These are phyloP conservation scores for Chlorella sorokiniana DNA, from an alignment of 139 green algal species.

Conservation along the genomic window DNA sequence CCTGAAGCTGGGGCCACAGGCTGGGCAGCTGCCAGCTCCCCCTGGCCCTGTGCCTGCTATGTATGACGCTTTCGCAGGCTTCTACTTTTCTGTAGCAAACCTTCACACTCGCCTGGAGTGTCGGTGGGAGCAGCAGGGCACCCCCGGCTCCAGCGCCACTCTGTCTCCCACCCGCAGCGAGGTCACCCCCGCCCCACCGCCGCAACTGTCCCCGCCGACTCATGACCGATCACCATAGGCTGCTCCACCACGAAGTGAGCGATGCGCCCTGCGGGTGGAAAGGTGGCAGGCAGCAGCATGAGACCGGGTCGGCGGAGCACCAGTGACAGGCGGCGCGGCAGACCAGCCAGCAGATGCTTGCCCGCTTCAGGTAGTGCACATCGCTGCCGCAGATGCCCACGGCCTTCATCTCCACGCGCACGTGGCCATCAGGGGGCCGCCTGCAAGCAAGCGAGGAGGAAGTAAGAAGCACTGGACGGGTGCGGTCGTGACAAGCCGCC, in stretches of 20 bases:
- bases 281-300: background rate
- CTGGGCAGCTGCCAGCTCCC: too few relatives aligned
- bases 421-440: background rate
- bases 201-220: constrained; percentile 42
- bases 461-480: background rate
- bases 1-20: too few relatives aligned
- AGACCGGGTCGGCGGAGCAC: background rate
- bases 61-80: too few relatives aligned
- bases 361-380: constrained; percentile 47
- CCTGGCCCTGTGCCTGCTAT: too few relatives aligned
- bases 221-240: constrained; percentile 54
- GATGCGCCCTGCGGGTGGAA: constrained; percentile 39
- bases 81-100: background rate
- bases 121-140: constrained; percentile 51
- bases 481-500: background rate
- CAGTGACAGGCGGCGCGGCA: background rate
- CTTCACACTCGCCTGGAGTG: constrained; percentile 10
- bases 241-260: constrained; percentile 41
- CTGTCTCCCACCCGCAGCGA: constrained; percentile 34
- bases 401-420: constrained; percentile 23
- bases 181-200: background rate
- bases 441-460: background rate
- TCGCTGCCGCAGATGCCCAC: constrained; percentile 61
- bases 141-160: constrained; percentile 49
- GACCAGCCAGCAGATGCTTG: constrained; percentile 11